Percentiles rank a stretch among this genome's conserved stretches.
Evolutionary conservation across 345 rosid genomes (phyloP).

Genomic region (Nasturtium officinale): DNA sequence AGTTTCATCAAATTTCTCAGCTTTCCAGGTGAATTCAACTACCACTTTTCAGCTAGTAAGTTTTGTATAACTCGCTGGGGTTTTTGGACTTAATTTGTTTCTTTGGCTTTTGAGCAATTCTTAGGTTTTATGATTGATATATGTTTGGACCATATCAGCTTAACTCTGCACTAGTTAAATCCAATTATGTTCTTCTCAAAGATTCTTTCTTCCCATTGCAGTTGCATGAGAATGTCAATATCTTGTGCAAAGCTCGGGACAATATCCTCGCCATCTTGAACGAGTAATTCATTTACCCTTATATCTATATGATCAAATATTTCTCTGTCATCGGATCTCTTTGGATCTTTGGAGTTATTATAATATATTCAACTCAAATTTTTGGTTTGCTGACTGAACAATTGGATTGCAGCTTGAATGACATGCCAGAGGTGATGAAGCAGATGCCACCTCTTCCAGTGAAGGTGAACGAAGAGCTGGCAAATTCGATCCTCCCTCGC

Average conservation of each 20-base stretch:
- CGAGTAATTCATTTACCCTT: constrained; percentile 51
- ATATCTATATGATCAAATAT: constrained; percentile 15
- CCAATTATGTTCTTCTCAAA: not conserved
- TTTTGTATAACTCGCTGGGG: constrained; percentile 1
- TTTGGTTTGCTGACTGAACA: constrained; percentile 3
- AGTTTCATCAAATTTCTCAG: constrained; percentile 66
- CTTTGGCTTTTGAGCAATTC: constrained; percentile 15
- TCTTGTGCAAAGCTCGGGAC: constrained; percentile 68
- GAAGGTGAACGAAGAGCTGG: constrained; percentile 75
- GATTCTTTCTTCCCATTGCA: constrained; percentile 41
- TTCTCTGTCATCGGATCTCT: constrained; percentile 3
- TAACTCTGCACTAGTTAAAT: not conserved
- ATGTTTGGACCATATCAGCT: not conserved
- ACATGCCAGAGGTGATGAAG: constrained; percentile 82
- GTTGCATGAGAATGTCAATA: constrained; percentile 65
- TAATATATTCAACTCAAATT: not conserved
- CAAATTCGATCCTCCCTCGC: constrained; percentile 60
- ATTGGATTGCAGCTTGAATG: constrained; percentile 66
- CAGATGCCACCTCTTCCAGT: constrained; percentile 90
- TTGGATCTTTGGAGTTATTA: not conserved
- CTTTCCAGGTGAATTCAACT: constrained; percentile 62
- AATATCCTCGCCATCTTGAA: constrained; percentile 69
- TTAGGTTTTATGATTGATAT: not conserved
- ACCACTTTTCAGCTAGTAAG: constrained; percentile 21
- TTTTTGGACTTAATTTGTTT: constrained; percentile 8